A percentile compares a stretch with the other conserved stretches of the same genome.
Evolutionary conservation across 73 alveolate genomes (phyloP).

Genomic region (Paramecium sonneborni): DNA sequence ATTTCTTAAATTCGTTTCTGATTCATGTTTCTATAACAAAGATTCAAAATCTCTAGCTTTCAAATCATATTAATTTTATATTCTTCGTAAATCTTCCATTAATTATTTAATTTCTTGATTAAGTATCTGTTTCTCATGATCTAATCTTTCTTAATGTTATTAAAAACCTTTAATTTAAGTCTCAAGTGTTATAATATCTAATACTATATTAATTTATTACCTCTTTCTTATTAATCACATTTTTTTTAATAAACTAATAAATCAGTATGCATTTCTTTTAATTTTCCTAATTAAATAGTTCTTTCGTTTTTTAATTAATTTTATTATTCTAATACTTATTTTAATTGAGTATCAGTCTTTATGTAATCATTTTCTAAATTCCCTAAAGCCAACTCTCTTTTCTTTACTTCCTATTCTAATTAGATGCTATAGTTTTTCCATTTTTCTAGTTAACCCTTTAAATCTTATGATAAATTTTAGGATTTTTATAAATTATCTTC

Average conservation of each 20-base stretch:
- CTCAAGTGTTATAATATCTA: neutral
- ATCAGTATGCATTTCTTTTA: slow-evolving; percentile 5
- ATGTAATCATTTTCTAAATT: neutral
- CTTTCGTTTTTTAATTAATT: neutral
- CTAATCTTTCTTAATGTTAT: neutral
- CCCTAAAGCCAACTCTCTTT: neutral
- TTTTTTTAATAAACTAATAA: neutral
- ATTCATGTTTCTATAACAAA: neutral
- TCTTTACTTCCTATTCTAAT: slow-evolving; percentile 29
- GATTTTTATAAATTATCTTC: neutral
- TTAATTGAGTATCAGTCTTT: neutral
- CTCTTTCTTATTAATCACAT: neutral
- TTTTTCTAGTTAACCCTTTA: neutral
- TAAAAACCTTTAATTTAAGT: neutral
- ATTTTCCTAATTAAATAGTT: neutral
- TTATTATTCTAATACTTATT: neutral
- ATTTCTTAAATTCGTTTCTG: neutral
- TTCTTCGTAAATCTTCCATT: neutral
- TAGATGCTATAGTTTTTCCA: neutral
- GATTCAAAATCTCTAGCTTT: neutral
- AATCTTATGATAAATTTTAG: neutral
- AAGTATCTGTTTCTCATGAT: neutral
- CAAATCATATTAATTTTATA: neutral
- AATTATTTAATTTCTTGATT: neutral
- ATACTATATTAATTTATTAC: neutral